phyloP scores from a whole-genome alignment of 2,329 filamentous ascomycete genomes.

The Podosphaera xanthii region DNA sequence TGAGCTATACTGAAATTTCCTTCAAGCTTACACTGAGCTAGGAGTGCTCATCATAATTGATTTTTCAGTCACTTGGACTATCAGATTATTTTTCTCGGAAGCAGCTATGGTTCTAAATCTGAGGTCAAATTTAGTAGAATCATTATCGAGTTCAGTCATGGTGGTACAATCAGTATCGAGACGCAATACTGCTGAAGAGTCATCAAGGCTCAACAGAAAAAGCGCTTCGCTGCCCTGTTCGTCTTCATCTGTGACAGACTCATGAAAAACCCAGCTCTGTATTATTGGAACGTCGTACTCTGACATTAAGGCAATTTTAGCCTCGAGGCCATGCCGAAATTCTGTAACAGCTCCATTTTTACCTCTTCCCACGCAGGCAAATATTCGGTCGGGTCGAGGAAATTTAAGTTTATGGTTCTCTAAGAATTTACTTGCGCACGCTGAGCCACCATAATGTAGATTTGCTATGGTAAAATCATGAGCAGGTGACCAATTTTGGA shows the following conservation, averaged over 20 bases:
- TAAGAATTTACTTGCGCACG: constrained; percentile 17
- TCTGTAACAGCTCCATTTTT: constrained; percentile 41
- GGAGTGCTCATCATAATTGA: constrained; percentile 11
- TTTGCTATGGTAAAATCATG: constrained; percentile 22
- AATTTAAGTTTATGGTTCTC: constrained; percentile 10
- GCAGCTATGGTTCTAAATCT: constrained; percentile 28
- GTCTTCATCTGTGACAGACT: constrained; percentile 3
- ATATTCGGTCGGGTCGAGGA: constrained; percentile 31
- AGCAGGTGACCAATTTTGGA: constrained; percentile 36
- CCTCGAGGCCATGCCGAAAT: constrained; percentile 45
- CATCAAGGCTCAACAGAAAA: constrained; percentile 13
- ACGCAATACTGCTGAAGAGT: constrained; percentile 18
- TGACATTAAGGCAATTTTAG: constrained; percentile 36
- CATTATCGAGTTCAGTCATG: constrained; percentile 21
- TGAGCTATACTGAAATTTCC: neutral
- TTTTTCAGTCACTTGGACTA: constrained; percentile 32
- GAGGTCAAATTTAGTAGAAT: constrained; percentile 26
- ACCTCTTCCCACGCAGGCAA: constrained; percentile 42
- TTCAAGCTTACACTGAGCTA: constrained; percentile 6
- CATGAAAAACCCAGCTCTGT: constrained; percentile 28
- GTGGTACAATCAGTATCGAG: constrained; percentile 26
- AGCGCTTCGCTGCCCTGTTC: constrained; percentile 6
- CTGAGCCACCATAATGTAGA: constrained; percentile 5
- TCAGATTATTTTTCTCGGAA: constrained; percentile 14
- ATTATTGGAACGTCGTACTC: constrained; percentile 26